Evolutionary conservation across 106 monocot genomes (phyloP).

Genomic region (Platanthera guangdongensis): DNA sequence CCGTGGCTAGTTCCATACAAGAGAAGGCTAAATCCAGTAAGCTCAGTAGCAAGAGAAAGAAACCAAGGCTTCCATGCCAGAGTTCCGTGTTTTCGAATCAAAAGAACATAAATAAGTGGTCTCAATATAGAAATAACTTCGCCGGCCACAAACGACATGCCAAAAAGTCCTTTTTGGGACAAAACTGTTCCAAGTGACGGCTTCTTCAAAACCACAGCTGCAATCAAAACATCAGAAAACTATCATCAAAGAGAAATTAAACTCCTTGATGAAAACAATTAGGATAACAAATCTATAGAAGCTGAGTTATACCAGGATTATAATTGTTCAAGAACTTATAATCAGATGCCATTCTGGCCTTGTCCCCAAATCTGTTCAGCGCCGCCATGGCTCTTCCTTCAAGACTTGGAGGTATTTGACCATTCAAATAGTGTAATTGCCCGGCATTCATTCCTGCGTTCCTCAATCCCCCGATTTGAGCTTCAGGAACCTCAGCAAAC

Average conservation of each 20-base stretch:
- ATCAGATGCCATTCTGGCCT: constrained; percentile 47
- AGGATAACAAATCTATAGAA: neutral
- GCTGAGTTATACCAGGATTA: constrained; percentile 28
- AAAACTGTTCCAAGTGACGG: constrained; percentile 44
- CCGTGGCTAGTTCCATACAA: constrained; percentile 33
- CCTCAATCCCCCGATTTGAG: constrained; percentile 4
- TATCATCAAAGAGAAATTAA: neutral
- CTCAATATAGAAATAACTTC: constrained; percentile 70
- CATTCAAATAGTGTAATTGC: constrained; percentile 15
- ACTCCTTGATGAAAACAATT: neutral
- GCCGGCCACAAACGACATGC: constrained; percentile 55
- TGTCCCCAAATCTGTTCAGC: constrained; percentile 69
- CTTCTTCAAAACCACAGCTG: constrained; percentile 30
- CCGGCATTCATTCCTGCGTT: constrained; percentile 13
- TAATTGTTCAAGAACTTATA: constrained; percentile 17
- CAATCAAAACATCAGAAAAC: constrained; percentile 11
- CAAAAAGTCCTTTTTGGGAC: constrained; percentile 55
- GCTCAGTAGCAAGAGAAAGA: constrained; percentile 59
- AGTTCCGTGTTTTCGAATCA: constrained; percentile 73
- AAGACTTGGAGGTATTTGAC: constrained; percentile 31
- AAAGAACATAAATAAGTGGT: constrained; percentile 74
- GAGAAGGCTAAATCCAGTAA: constrained; percentile 62
- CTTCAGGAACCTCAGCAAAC: neutral
- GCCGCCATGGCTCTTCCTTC: constrained; percentile 75
- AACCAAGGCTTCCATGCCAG: constrained; percentile 88